Evolutionary conservation across 108 stramenopile genomes (phyloP).

Genomic region (Cyclotella choctawhatcheeana): DNA sequence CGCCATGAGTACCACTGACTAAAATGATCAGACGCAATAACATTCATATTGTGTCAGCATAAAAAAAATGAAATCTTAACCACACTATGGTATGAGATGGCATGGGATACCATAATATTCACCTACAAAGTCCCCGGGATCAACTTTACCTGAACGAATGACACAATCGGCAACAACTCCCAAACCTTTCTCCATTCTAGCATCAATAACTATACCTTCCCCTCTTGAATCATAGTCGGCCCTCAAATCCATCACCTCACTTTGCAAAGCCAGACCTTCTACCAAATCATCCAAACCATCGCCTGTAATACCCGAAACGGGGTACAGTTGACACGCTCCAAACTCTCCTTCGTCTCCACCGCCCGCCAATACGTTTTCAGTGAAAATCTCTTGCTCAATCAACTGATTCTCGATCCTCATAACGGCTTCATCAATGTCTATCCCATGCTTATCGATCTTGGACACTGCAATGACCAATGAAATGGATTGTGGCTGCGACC

Average conservation of each 20-base stretch:
- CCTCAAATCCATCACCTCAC: slow-evolving; percentile 85
- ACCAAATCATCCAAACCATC: slow-evolving; percentile 91
- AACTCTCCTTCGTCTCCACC: slow-evolving; percentile 60
- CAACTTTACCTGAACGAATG: slow-evolving; percentile 78
- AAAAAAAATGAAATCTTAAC: no score
- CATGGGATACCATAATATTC: no score
- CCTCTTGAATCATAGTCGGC: slow-evolving; percentile 84
- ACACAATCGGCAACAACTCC: slow-evolving; percentile 86
- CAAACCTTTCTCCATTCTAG: slow-evolving; percentile 79
- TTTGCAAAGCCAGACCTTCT: slow-evolving; percentile 79
- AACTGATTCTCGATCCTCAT: slow-evolving; percentile 87
- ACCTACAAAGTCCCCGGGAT: slow-evolving; percentile 66
- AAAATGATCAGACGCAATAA: no score
- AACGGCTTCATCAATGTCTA: slow-evolving; percentile 78
- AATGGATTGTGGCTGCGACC: slow-evolving; percentile 67
- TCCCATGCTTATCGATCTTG: slow-evolving; percentile 93
- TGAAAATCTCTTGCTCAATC: slow-evolving; percentile 83
- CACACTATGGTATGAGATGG: no score
- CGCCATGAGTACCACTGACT: slow-evolving; percentile 75
- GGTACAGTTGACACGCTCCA: slow-evolving; percentile 90
- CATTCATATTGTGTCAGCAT: no score
- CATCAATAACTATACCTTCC: slow-evolving; percentile 84
- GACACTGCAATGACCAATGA: slow-evolving; percentile 94
- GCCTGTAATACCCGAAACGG: slow-evolving; percentile 87
- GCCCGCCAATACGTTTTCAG: slow-evolving; percentile 66